phyloP scores from a whole-genome alignment of 2,329 filamentous ascomycete genomes.

The Didymellaceae sp. region DNA sequence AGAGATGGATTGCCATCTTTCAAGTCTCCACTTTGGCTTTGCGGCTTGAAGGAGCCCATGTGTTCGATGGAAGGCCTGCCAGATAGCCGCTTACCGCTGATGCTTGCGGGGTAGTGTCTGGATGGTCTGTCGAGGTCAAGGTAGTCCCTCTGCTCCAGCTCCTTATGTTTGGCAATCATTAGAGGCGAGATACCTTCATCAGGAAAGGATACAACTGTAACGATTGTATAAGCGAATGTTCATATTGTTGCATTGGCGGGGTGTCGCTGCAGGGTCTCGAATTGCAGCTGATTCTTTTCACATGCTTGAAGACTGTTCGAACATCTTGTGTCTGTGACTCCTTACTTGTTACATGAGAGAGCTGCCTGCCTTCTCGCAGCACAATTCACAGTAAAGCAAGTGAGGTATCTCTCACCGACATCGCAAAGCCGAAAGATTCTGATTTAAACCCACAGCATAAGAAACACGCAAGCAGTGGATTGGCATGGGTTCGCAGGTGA shows the following conservation, averaged over 20 bases:
- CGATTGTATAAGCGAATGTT: constrained; percentile 31
- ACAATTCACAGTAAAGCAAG: background rate
- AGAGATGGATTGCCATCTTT: constrained; percentile 39
- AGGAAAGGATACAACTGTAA: constrained; percentile 55
- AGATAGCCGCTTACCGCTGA: constrained; percentile 51
- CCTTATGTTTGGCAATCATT: constrained; percentile 54
- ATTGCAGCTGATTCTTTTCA: constrained; percentile 2
- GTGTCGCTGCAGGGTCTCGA: constrained; percentile 1
- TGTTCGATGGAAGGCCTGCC: constrained; percentile 51
- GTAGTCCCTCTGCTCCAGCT: constrained; percentile 52
- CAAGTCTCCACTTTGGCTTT: constrained; percentile 13
- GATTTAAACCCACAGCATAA: background rate
- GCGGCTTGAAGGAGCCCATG: constrained; percentile 30
- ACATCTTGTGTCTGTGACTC: background rate
- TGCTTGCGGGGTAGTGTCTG: constrained; percentile 48
- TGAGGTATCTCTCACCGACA: background rate
- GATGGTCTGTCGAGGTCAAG: constrained; percentile 48
- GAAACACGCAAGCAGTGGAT: background rate
- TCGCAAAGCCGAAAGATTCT: background rate
- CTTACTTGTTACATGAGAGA: background rate
- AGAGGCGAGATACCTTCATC: constrained; percentile 56
- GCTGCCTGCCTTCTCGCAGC: background rate
- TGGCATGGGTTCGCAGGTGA: constrained; percentile 9
- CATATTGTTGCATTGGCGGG: constrained; percentile 2
- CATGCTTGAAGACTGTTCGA: background rate